Percentiles rank a stretch among this genome's conserved stretches.
Conservation (phyloP, 2,329 filamentous ascomycete genomes). For the Epichloe hybrida region DNA sequence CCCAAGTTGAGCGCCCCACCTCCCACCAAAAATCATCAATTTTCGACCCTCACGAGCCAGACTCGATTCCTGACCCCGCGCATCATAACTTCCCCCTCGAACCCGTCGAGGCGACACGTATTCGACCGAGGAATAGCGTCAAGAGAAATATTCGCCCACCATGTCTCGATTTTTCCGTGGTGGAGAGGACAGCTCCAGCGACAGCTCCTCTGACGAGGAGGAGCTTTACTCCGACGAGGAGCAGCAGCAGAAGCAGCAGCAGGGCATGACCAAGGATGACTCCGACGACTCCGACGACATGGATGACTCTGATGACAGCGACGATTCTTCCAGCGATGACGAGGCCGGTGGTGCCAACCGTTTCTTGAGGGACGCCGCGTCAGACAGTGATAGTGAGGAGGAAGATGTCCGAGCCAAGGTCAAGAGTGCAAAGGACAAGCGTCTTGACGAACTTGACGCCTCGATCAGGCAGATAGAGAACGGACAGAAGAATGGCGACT, state of each 20-base stretch:
- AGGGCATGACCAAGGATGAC: conserved; percentile 22
- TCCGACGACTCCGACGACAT: conserved; percentile 27
- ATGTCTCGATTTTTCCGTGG: conserved; percentile 98
- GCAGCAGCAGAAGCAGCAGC: conserved; percentile 20
- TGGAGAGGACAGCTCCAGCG: conserved; percentile 83
- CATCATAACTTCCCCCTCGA: conserved; percentile 9
- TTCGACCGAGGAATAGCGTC: conserved; percentile 5
- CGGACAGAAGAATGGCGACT: conserved; percentile 93
- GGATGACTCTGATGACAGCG: conserved; percentile 38
- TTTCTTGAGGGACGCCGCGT: conserved; percentile 66
- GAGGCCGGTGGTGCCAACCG: conserved; percentile 59
- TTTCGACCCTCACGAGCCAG: conserved; percentile 18
- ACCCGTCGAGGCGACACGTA: conserved; percentile 4
- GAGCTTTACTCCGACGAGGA: conserved; percentile 60
- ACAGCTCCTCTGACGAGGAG: conserved; percentile 93
- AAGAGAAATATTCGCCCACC: conserved; percentile 25
- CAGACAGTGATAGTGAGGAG: conserved; percentile 74
- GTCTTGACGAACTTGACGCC: conserved; percentile 81
- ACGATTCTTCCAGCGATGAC: conserved; percentile 47
- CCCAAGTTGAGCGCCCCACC: conserved; percentile 25
- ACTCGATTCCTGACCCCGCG: conserved; percentile 23
- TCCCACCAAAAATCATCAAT: conserved; percentile 31
- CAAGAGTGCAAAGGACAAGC: conserved; percentile 97
- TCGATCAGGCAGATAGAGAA: conserved; percentile 91
- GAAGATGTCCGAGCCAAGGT: conserved; percentile 76